A percentile compares a stretch with the other conserved stretches of the same genome.
phyloP scores from a whole-genome alignment of 306 rosid genomes.

The Quercus bicolor region DNA sequence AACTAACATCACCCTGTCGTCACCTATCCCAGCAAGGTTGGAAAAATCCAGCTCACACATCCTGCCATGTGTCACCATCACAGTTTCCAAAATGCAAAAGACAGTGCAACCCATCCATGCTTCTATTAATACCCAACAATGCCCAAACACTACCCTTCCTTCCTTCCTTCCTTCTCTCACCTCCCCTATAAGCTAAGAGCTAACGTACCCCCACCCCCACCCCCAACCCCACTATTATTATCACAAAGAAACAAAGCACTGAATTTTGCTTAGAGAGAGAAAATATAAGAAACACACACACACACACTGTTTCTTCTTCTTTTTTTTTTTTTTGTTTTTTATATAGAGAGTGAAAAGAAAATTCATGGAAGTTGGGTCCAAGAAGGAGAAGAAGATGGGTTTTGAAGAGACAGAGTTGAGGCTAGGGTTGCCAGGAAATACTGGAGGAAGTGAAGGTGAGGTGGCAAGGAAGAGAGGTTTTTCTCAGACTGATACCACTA shows the following conservation, averaged over 20 bases:
- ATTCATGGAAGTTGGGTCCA: constrained; percentile 29
- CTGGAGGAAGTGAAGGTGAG: constrained; percentile 16
- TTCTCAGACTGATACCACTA: constrained; percentile 4
- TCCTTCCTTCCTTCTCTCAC: constrained; percentile 30
- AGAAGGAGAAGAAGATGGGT: constrained; percentile 36
- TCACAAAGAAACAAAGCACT: constrained; percentile 36
- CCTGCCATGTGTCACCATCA: constrained; percentile 49
- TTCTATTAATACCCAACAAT: constrained; percentile 49
- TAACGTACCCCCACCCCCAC: not conserved
- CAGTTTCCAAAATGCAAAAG: constrained; percentile 14
- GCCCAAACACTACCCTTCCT: constrained; percentile 28
- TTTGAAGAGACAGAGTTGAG: constrained; percentile 76
- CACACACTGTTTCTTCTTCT: no score
- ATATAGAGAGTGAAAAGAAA: constrained; percentile 23
- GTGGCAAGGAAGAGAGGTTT: constrained; percentile 58
- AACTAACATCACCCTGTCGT: constrained; percentile 56
- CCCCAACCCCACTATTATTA: constrained; percentile 30
- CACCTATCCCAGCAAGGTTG: constrained; percentile 56
- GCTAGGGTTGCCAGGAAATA: constrained; percentile 64
- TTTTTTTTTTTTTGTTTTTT: not conserved
- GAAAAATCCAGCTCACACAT: constrained; percentile 52
- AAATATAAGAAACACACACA: constrained; percentile 13
- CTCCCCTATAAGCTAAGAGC: not conserved
- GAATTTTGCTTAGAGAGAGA: constrained; percentile 36
- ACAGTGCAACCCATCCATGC: constrained; percentile 21